phyloP scores from a whole-genome alignment of 2,329 filamentous ascomycete species.

The Verruconis gallopava region DNA sequence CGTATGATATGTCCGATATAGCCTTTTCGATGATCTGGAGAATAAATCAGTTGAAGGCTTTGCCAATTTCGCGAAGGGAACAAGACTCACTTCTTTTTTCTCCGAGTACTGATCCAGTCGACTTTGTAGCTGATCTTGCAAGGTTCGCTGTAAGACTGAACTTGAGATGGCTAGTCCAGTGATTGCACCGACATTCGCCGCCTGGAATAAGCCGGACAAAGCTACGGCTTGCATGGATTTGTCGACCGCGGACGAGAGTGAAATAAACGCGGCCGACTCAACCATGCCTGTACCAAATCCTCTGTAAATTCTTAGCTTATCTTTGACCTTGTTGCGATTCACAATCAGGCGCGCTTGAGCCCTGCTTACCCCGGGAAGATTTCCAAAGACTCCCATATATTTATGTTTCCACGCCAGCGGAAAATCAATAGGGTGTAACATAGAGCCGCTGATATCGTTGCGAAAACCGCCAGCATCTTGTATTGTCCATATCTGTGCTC shows the following conservation, averaged over 20 bases:
- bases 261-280: slow-evolving; percentile 35
- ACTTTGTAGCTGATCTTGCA: slow-evolving; percentile 20
- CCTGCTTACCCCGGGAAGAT: slow-evolving; percentile 35
- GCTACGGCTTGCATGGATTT: slow-evolving; percentile 37
- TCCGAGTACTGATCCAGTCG: slow-evolving; percentile 20
- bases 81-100: slow-evolving; percentile 15
- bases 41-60: background rate
- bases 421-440: slow-evolving; percentile 41
- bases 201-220: slow-evolving; percentile 34
- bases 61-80: too few relatives aligned
- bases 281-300: slow-evolving; percentile 40
- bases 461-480: slow-evolving; percentile 40
- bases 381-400: slow-evolving; percentile 42
- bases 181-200: slow-evolving; percentile 30
- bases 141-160: slow-evolving; percentile 24
- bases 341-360: background rate
- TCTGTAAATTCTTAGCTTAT: slow-evolving; percentile 18
- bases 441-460: slow-evolving; percentile 36
- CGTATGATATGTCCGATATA: slow-evolving; percentile 9
- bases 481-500: slow-evolving; percentile 43
- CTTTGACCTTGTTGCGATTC: too few relatives aligned
- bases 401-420: slow-evolving; percentile 48
- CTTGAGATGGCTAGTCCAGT: slow-evolving; percentile 27
- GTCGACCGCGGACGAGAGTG: slow-evolving; percentile 34
- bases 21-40: slow-evolving; percentile 6